A percentile compares a stretch with the other conserved stretches of the same genome.
phyloP scores from a whole-genome alignment of 805 yeast genomes.

The Candida bentonensis region DNA sequence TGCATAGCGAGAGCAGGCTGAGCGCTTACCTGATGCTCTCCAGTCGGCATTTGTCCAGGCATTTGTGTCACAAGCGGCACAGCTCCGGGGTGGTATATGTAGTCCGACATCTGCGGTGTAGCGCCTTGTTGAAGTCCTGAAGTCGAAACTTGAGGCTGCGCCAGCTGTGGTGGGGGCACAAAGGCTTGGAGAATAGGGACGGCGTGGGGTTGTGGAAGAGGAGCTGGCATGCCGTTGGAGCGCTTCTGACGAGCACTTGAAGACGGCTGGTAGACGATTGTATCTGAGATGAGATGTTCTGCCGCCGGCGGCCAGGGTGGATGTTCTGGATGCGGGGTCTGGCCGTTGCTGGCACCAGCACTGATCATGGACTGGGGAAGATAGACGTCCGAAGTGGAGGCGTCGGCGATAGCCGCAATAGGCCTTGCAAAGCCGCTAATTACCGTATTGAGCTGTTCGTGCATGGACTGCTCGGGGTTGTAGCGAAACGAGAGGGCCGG shows the following conservation, averaged over 20 bases:
- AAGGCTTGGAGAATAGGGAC: neutral
- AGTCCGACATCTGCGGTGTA: neutral
- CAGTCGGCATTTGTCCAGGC: neutral
- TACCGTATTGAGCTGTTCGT: constrained; percentile 21
- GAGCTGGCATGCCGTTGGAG: neutral
- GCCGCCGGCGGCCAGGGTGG: constrained; percentile 2
- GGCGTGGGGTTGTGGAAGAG: neutral
- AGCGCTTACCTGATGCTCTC: neutral
- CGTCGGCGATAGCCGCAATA: constrained; percentile 19
- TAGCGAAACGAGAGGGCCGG: constrained; percentile 70
- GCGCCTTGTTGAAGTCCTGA: neutral
- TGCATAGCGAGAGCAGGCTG: neutral
- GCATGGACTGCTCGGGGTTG: constrained; percentile 28
- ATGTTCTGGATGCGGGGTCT: neutral
- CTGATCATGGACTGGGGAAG: constrained; percentile 2
- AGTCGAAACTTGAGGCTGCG: neutral
- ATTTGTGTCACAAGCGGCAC: neutral
- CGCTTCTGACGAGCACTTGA: constrained; percentile 1
- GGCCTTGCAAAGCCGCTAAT: constrained; percentile 15
- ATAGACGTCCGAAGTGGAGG: constrained; percentile 11
- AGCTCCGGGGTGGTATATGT: constrained; percentile 1
- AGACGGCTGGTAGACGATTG: constrained; percentile 1
- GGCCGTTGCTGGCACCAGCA: constrained; percentile 4
- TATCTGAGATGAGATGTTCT: neutral
- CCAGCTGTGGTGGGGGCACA: neutral